phyloP scores from a whole-genome alignment of 2,329 filamentous ascomycete genomes.

The Sarocladiaceae sp. region DNA sequence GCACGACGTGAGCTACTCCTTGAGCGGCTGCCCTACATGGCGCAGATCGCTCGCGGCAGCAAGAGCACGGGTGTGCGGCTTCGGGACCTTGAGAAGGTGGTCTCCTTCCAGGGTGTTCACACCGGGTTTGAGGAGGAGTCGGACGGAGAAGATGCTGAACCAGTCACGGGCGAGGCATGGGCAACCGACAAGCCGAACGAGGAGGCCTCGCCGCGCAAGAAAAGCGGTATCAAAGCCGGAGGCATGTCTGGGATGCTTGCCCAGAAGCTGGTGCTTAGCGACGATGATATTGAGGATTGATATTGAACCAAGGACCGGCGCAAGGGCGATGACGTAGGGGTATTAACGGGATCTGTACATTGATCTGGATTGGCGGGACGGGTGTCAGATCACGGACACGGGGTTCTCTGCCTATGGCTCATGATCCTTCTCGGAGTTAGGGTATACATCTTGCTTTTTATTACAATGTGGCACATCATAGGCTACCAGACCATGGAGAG shows the following conservation, averaged over 20 bases:
- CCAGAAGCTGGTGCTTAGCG: constrained; percentile 66
- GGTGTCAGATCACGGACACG: too few relatives aligned
- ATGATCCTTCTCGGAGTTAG: too few relatives aligned
- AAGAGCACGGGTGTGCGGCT: constrained; percentile 34
- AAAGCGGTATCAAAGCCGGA: constrained; percentile 30
- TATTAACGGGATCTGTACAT: too few relatives aligned
- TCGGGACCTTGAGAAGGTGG: constrained; percentile 61
- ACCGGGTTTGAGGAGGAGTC: constrained; percentile 42
- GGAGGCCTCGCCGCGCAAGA: constrained; percentile 44
- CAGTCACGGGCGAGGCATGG: constrained; percentile 42
- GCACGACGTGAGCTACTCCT: constrained; percentile 70
- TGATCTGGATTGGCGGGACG: neutral
- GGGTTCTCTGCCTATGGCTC: too few relatives aligned
- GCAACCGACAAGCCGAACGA: constrained; percentile 56
- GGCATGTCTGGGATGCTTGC: constrained; percentile 40
- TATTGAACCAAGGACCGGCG: neutral
- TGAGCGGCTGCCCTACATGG: constrained; percentile 81
- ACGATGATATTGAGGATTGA: constrained; percentile 79
- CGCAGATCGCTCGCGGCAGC: constrained; percentile 51
- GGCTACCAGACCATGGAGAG: too few relatives aligned
- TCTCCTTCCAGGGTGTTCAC: constrained; percentile 54
- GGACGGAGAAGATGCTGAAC: constrained; percentile 21
- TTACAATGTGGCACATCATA: too few relatives aligned
- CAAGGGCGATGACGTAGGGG: neutral
- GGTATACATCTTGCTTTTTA: too few relatives aligned